These are phyloP conservation scores for Candida saitoana DNA, from an alignment of 805 yeast genomes.

Conservation along the genomic window DNA sequence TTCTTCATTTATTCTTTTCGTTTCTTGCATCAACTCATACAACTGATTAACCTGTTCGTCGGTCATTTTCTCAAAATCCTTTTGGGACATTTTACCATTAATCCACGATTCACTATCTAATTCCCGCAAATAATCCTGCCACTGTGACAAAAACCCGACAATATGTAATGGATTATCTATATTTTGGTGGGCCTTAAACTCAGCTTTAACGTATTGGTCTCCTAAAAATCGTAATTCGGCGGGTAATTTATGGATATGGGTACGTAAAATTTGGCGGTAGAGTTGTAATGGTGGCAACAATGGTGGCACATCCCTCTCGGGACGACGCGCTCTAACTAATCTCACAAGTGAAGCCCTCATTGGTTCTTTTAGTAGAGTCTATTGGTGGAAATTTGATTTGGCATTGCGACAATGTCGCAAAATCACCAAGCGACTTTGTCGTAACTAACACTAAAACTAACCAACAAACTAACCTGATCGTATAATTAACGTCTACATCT, in stretches of 20 bases:
- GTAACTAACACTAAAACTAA: no score
- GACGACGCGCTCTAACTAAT: conserved; percentile 38
- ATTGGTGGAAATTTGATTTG: no score
- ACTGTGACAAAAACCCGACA: conserved; percentile 86
- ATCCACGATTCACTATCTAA: conserved; percentile 48
- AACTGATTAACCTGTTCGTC: conserved; percentile 85
- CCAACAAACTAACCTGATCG: no score
- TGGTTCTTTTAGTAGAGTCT: no score
- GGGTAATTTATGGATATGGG: conserved; percentile 66
- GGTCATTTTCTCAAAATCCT: conserved; percentile 73
- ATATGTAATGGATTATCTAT: conserved; percentile 90
- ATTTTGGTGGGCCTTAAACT: conserved; percentile 77
- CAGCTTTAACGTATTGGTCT: conserved; percentile 83
- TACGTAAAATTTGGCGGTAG: conserved; percentile 76
- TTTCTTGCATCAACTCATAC: conserved; percentile 75
- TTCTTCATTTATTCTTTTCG: conserved; percentile 34
- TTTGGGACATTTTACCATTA: conserved; percentile 49
- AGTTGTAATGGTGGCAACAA: conserved; percentile 78
- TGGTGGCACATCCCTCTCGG: conserved; percentile 37
- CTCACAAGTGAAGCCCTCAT: conserved; percentile 38
- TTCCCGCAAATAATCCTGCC: conserved; percentile 80
- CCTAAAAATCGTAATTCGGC: conserved; percentile 72
- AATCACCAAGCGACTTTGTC: no score
- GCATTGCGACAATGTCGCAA: background rate
- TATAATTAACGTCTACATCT: no score